phyloP scores from a whole-genome alignment of 2,329 filamentous ascomycete genomes.

The Parastagonospora avenae region DNA sequence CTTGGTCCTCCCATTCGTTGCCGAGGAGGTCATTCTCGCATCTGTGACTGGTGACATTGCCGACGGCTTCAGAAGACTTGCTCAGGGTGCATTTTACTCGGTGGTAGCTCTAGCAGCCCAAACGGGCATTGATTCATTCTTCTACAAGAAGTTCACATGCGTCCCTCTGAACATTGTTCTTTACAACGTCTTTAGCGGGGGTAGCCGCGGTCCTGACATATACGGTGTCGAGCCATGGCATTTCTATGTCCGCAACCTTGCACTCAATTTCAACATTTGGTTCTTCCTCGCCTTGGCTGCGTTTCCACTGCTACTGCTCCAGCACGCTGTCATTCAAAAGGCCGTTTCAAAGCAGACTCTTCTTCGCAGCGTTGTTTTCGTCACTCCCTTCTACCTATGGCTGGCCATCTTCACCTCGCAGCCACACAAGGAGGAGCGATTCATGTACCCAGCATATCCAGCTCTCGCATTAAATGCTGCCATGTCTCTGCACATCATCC shows the following conservation, averaged over 20 bases:
- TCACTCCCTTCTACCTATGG: slow-evolving; percentile 93
- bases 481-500: slow-evolving; percentile 78
- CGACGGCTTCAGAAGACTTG: slow-evolving; percentile 64
- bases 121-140: slow-evolving; percentile 75
- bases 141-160: slow-evolving; percentile 78
- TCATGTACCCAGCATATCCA: slow-evolving; percentile 97
- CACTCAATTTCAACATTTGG: slow-evolving; percentile 96
- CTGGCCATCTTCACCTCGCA: slow-evolving; percentile 87
- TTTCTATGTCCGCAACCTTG: slow-evolving; percentile 90
- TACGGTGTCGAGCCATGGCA: slow-evolving; percentile 97
- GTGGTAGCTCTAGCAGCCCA: slow-evolving; percentile 71
- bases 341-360: slow-evolving; percentile 70
- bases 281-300: slow-evolving; percentile 78
- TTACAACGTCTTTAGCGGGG: slow-evolving; percentile 89
- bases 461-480: slow-evolving; percentile 88
- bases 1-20: slow-evolving; percentile 77
- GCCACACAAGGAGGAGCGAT: slow-evolving; percentile 96
- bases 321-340: slow-evolving; percentile 68
- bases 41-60: slow-evolving; percentile 61
- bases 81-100: slow-evolving; percentile 70
- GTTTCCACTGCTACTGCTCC: slow-evolving; percentile 75
- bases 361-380: slow-evolving; percentile 76
- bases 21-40: slow-evolving; percentile 72
- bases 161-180: slow-evolving; percentile 92
- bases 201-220: slow-evolving; percentile 80